Percentiles rank a stretch among this genome's conserved stretches.
Evolutionary conservation across 2,329 filamentous ascomycete genomes (phyloP).

Genomic region (Clathrospora elynae): DNA sequence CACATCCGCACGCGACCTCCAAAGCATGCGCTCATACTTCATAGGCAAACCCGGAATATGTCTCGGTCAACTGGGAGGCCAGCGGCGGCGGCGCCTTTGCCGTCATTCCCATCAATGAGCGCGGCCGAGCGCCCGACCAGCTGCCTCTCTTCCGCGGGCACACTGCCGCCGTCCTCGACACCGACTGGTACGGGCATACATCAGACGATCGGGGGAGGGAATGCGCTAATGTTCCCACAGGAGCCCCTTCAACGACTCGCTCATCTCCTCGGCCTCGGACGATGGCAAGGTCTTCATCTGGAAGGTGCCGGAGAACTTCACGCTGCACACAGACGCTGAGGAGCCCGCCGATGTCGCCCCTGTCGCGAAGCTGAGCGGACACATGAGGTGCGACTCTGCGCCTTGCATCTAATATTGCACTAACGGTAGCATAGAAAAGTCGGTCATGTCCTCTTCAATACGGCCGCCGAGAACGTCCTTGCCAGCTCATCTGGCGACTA

Average conservation of each 20-base stretch:
- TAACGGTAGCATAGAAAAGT: slow-evolving; percentile 72
- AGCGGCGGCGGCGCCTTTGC: slow-evolving; percentile 96
- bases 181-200: slow-evolving; percentile 73
- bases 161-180: slow-evolving; percentile 93
- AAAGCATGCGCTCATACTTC: slow-evolving; percentile 34
- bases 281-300: slow-evolving; percentile 97
- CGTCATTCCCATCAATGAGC: slow-evolving; percentile 88
- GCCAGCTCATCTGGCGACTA: slow-evolving; percentile 95
- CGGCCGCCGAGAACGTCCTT: slow-evolving; percentile 91
- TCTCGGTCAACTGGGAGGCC: slow-evolving; percentile 98
- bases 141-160: slow-evolving; percentile 96
- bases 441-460: slow-evolving; percentile 97
- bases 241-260: slow-evolving; percentile 93
- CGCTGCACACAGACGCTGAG: slow-evolving; percentile 80
- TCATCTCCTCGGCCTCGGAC: slow-evolving; percentile 93
- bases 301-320: slow-evolving; percentile 89
- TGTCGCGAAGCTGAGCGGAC: slow-evolving; percentile 79
- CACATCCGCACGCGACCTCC: slow-evolving; percentile 34
- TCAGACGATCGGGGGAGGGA: neutral
- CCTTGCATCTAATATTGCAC: slow-evolving; percentile 1
- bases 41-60: slow-evolving; percentile 91
- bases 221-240: slow-evolving; percentile 53
- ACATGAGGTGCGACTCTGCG: slow-evolving; percentile 69
- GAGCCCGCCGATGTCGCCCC: slow-evolving; percentile 82
- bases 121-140: slow-evolving; percentile 86